Conservation (phyloP, 176 grass and related monocot genomes). For the Oryza punctata region DNA sequence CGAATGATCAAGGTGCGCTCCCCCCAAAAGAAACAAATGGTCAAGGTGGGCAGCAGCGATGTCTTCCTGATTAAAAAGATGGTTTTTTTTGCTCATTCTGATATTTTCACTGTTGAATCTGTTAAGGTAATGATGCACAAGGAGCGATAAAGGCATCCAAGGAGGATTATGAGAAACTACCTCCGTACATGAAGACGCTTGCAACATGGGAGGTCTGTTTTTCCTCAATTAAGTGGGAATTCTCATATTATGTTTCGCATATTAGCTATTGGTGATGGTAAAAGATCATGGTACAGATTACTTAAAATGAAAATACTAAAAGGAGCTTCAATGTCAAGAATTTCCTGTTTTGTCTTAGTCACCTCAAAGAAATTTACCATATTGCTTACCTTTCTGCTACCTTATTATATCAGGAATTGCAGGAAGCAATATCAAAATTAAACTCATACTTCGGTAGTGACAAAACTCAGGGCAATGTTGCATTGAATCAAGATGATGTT, state of each 20-base stretch:
- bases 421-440: conserved; percentile 64
- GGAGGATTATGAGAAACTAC: conserved; percentile 70
- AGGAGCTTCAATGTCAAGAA: not conserved
- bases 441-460: conserved; percentile 64
- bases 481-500: conserved; percentile 76
- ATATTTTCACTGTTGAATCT: conserved; percentile 13
- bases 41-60: conserved; percentile 32
- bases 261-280: not conserved
- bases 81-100: conserved; percentile 13
- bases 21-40: conserved; percentile 1
- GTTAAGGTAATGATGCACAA: conserved; percentile 38
- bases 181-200: conserved; percentile 75
- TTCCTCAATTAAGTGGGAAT: not conserved
- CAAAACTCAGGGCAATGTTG: conserved; percentile 36
- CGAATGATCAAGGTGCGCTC: conserved; percentile 32
- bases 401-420: conserved; percentile 60
- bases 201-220: conserved; percentile 79
- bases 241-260: not conserved
- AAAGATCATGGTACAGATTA: not conserved
- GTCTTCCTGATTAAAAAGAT: conserved; percentile 1
- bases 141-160: conserved; percentile 49
- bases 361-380: conserved; percentile 21
- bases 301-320: not conserved
- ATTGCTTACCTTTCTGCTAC: not conserved
- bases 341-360: conserved; percentile 13